phyloP scores from a whole-genome alignment of 2,329 filamentous ascomycete species.

The Aspergillus vadensis region DNA sequence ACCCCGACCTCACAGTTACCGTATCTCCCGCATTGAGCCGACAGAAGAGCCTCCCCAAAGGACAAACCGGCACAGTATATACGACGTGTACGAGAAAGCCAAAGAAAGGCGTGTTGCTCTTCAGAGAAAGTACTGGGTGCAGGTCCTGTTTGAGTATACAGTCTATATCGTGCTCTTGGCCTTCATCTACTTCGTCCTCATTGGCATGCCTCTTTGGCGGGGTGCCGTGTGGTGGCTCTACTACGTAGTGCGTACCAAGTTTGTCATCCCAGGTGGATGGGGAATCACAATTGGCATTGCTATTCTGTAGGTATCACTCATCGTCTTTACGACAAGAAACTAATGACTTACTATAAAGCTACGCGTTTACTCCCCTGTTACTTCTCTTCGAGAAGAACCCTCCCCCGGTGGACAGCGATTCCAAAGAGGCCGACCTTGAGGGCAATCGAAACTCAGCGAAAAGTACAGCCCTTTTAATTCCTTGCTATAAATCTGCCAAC shows the following conservation, averaged over 20 bases:
- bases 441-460: slow-evolving; percentile 22
- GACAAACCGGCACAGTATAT: slow-evolving; percentile 1
- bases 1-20: not conserved
- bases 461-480: slow-evolving; percentile 49
- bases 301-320: slow-evolving; percentile 32
- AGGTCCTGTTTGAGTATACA: slow-evolving; percentile 42
- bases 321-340: no score
- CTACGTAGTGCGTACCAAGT: slow-evolving; percentile 42
- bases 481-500: slow-evolving; percentile 51
- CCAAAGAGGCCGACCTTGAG: slow-evolving; percentile 13
- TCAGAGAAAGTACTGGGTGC: slow-evolving; percentile 39
- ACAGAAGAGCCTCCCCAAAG: not conserved
- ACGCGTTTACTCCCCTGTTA: slow-evolving; percentile 34
- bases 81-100: slow-evolving; percentile 5
- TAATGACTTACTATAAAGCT: slow-evolving; percentile 19
- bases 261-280: slow-evolving; percentile 45
- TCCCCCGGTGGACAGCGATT: slow-evolving; percentile 12
- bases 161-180: slow-evolving; percentile 41
- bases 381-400: slow-evolving; percentile 37
- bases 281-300: slow-evolving; percentile 43
- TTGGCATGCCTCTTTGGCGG: slow-evolving; percentile 51
- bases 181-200: slow-evolving; percentile 50
- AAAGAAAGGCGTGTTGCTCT: slow-evolving; percentile 1
- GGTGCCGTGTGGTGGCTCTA: slow-evolving; percentile 50
- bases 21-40: slow-evolving; percentile 4